phyloP scores from a whole-genome alignment of 2,329 filamentous ascomycete species.

The Fusarium lyarnte region DNA sequence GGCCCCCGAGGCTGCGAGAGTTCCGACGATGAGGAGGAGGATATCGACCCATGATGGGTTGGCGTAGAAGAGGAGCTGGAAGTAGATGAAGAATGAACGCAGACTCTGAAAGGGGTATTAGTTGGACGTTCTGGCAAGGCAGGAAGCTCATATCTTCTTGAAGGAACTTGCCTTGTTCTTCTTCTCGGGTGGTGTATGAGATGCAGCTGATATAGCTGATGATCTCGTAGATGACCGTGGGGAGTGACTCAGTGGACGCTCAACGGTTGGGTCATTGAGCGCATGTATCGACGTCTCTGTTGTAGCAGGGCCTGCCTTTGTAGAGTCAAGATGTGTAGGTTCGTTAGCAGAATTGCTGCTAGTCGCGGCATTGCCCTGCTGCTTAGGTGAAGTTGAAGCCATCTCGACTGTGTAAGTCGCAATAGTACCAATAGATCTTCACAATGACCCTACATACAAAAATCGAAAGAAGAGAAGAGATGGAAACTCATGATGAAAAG shows the following conservation, averaged over 20 bases:
- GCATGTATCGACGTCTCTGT: conserved; percentile 5
- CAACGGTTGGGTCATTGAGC: not conserved
- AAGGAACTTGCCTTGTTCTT: conserved; percentile 19
- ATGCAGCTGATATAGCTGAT: conserved; percentile 16
- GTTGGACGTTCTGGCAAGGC: not conserved
- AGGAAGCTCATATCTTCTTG: not conserved
- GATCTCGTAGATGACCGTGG: conserved; percentile 15
- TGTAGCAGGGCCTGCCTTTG: not conserved
- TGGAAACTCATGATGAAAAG: not conserved
- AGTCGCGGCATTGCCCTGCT: not conserved
- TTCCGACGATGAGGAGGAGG: conserved; percentile 54
- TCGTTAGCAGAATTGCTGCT: not conserved
- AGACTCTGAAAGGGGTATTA: conserved; percentile 26
- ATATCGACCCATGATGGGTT: conserved; percentile 56
- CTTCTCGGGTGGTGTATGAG: conserved; percentile 2
- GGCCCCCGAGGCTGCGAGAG: conserved; percentile 61
- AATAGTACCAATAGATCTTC: not conserved
- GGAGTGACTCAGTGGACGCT: conserved; percentile 12
- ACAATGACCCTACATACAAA: not conserved
- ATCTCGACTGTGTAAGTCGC: conserved; percentile 17
- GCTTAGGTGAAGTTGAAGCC: conserved; percentile 9
- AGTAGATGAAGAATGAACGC: conserved; percentile 50
- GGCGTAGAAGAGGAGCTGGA: conserved; percentile 57
- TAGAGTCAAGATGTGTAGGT: not conserved
- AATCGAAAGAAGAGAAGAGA: not conserved